phyloP scores from a whole-genome alignment of 2,329 filamentous ascomycete genomes.

The Epichloe aotearoae region DNA sequence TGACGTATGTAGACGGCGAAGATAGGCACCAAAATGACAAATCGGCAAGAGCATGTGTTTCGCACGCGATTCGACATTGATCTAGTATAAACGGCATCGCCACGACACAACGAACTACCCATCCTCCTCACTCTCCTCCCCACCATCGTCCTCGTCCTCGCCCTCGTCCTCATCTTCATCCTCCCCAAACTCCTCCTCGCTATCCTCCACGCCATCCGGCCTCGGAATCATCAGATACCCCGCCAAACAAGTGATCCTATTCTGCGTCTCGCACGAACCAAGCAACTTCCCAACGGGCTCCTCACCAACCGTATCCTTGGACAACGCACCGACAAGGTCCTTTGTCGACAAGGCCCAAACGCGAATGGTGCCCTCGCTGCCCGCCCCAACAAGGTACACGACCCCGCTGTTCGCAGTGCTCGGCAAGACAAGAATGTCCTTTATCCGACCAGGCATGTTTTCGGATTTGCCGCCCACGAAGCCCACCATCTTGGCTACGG shows the following conservation, averaged over 20 bases:
- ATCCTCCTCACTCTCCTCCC: conserved; percentile 7
- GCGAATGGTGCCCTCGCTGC: conserved; percentile 77
- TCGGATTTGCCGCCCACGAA: conserved; percentile 62
- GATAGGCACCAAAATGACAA: no score
- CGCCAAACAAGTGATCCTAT: conserved; percentile 78
- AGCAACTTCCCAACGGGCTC: conserved; percentile 49
- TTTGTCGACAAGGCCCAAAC: conserved; percentile 52
- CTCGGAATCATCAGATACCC: conserved; percentile 73
- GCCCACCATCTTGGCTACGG: conserved; percentile 55
- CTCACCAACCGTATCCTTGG: conserved; percentile 11
- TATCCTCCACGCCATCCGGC: conserved; percentile 47
- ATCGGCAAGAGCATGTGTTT: no score
- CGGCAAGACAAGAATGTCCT: conserved; percentile 66
- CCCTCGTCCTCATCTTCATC: conserved; percentile 24
- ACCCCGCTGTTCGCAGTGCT: conserved; percentile 24
- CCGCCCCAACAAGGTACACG: conserved; percentile 54
- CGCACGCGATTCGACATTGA: no score
- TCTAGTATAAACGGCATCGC: background rate
- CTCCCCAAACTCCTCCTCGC: conserved; percentile 36
- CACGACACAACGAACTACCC: background rate
- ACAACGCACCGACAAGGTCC: conserved; percentile 24
- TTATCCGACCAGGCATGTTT: conserved; percentile 61
- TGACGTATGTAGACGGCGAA: no score
- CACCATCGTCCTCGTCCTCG: conserved; percentile 3
- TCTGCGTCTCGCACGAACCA: conserved; percentile 70